Conservation (phyloP, 1,139 yeast genomes). For the Candida mesenterica region DNA sequence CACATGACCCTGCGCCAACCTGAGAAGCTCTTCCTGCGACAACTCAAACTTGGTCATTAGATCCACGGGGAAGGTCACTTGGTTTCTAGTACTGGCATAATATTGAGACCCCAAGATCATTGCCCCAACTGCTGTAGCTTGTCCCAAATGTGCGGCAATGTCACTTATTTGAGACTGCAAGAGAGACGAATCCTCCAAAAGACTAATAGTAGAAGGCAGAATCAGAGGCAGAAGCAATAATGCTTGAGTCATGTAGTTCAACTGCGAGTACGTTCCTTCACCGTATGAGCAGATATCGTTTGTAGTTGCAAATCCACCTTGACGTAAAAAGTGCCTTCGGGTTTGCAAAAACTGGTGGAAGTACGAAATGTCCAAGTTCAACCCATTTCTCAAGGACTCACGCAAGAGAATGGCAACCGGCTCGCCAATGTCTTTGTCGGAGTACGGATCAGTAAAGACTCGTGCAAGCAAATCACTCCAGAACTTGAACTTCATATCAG, state of each 20-base stretch:
- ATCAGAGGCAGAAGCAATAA: constrained; percentile 56
- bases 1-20: constrained; percentile 49
- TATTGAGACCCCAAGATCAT: constrained; percentile 61
- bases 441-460: constrained; percentile 40
- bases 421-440: constrained; percentile 48
- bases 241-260: constrained; percentile 67
- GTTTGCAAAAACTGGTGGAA: constrained; percentile 64
- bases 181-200: constrained; percentile 46
- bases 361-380: constrained; percentile 53
- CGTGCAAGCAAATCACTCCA: constrained; percentile 56
- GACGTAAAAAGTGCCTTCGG: constrained; percentile 50
- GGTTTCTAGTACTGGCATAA: constrained; percentile 52
- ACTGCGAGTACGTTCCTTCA: constrained; percentile 76
- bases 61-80: constrained; percentile 63
- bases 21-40: constrained; percentile 62
- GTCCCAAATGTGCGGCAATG: constrained; percentile 80
- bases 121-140: constrained; percentile 71
- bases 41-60: constrained; percentile 52
- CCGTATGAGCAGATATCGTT: constrained; percentile 74
- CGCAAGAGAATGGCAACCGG: constrained; percentile 62
- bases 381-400: constrained; percentile 46
- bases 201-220: constrained; percentile 54
- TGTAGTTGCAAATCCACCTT: constrained; percentile 41
- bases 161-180: constrained; percentile 52
- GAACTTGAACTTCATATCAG: constrained; percentile 57